Evolutionary conservation across 257 asterid species (phyloP), one percentile per base, ranked within the genome.

Genomic region (Gentiana dahurica): DNA sequence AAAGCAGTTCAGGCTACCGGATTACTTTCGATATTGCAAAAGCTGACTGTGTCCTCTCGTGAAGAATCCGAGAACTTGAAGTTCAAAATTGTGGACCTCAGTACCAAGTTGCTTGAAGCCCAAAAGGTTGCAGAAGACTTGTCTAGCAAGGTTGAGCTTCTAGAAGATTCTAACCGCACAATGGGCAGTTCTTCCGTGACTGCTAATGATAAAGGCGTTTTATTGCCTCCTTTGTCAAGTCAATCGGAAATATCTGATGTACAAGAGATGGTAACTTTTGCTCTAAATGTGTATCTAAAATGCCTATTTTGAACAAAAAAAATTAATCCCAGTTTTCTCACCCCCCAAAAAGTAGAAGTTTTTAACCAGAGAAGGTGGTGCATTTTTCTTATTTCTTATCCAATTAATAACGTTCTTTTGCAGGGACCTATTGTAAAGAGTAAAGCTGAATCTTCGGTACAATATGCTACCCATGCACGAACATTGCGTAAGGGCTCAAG

Each of bases 201-300:
- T 34, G 72, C 56, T 64, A 81, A 78, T 75, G 95, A 81, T 65
- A 79, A 83, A 72, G 81, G 71, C 65, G 56, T 73, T 64, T 74
- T 79, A n/a, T 57, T 62, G 60, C 55, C 69, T 61, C 65, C 85
- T 63, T 61, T 76, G 71, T 67, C 90, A 72, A 24, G 78, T 62
- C 79, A 70, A 64, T 71, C 95, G 51, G 98, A 92, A 89, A 88
- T 92, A 76, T 83, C 97, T 37, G 98, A 92, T 74, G 76, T 83
- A 57, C 97, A 85, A 59, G 97, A 85, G 57, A 56, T 71, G 94
- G 98, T 92, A 85, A 73, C 53, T 34, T 46, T 71, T 63, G 41
- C 71, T 55, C 3, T 55, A 39, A 11, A 41, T 36, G 9, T 41
- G 8, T 34, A 32, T 46, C 38, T 49, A 11, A 39, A 39, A 39